Percentiles rank a stretch among this genome's conserved stretches.
phyloP scores from a whole-genome alignment of 2,329 filamentous ascomycete genomes.

The Stagonosporopsis vannaccii region DNA sequence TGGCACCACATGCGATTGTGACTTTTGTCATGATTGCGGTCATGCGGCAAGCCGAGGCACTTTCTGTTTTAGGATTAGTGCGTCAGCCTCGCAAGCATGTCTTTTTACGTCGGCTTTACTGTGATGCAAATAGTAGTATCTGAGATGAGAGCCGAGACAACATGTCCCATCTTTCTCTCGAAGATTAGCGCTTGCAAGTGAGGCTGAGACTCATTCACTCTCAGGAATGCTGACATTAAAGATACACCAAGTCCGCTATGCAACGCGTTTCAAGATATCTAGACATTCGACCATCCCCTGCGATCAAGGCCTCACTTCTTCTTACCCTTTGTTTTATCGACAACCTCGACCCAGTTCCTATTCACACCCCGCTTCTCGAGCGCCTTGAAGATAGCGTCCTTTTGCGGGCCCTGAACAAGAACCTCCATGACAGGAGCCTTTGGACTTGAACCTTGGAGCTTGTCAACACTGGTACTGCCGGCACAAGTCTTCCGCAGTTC shows the following conservation, averaged over 20 bases:
- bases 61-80: not conserved
- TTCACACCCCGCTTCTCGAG: conserved; percentile 66
- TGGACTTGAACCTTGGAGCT: conserved; percentile 65
- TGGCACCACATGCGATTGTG: not conserved
- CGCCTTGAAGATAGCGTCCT: conserved; percentile 65
- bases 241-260: not conserved
- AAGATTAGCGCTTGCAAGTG: not conserved
- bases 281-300: not conserved
- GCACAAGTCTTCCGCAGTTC: conserved; percentile 73
- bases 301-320: conserved; percentile 48
- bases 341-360: conserved; percentile 67
- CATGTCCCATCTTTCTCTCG: not conserved
- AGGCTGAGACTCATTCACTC: not conserved
- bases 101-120: not conserved
- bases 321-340: conserved; percentile 74
- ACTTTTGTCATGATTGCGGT: not conserved
- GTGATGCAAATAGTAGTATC: not conserved
- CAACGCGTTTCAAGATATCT: conserved; percentile 7
- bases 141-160: not conserved
- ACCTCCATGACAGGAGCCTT: conserved; percentile 72
- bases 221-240: not conserved
- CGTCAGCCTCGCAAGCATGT: conserved; percentile 6
- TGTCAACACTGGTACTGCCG: conserved; percentile 70
- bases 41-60: conserved; percentile 7
- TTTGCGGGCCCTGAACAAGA: conserved; percentile 72